Percentiles rank a stretch among this genome's conserved stretches.
These are phyloP conservation scores for Termitomyces sp. DNA, from an alignment of 768 basidiomycete species.

Conservation along the genomic window DNA sequence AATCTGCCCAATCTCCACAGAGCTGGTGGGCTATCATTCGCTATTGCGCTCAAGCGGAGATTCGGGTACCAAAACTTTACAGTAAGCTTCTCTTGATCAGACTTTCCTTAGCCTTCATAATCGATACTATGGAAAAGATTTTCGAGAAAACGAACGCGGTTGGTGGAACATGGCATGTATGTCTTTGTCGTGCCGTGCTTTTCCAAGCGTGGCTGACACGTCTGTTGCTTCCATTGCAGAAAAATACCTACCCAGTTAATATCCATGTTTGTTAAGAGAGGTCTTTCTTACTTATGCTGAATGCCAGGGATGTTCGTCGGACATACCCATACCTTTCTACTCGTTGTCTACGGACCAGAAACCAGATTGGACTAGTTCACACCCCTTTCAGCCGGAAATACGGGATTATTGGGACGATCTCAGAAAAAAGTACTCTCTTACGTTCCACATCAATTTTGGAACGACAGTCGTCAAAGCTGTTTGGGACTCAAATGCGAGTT, in stretches of 20 bases:
- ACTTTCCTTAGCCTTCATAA: not conserved
- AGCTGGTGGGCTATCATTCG: slow-evolving; percentile 35
- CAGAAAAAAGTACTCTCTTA: slow-evolving; percentile 34
- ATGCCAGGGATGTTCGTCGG: slow-evolving; percentile 34
- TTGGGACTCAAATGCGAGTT: slow-evolving; percentile 34
- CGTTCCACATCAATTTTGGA: slow-evolving; percentile 35
- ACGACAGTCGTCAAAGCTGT: slow-evolving; percentile 35
- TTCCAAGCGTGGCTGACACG: not conserved
- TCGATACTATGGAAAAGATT: slow-evolving; percentile 25
- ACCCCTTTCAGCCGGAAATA: slow-evolving; percentile 37
- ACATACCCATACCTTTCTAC: slow-evolving; percentile 32
- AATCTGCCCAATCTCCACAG: slow-evolving; percentile 17
- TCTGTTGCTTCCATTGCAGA: slow-evolving; percentile 15
- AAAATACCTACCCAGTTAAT: slow-evolving; percentile 29
- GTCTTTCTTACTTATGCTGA: not conserved
- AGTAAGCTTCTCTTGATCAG: slow-evolving; percentile 19
- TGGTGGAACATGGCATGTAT: slow-evolving; percentile 50
- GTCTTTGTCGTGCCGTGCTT: slow-evolving; percentile 11
- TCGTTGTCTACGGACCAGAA: slow-evolving; percentile 35
- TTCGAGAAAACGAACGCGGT: slow-evolving; percentile 39
- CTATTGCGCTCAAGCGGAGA: slow-evolving; percentile 34
- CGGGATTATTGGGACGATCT: slow-evolving; percentile 32
- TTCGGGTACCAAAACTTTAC: slow-evolving; percentile 34
- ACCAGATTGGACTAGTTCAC: slow-evolving; percentile 32
- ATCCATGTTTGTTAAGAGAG: not conserved